Evolutionary conservation across 2,329 filamentous ascomycete species (phyloP), one percentile per base, ranked within the genome.

Genomic region (Fusarium sp.): DNA sequence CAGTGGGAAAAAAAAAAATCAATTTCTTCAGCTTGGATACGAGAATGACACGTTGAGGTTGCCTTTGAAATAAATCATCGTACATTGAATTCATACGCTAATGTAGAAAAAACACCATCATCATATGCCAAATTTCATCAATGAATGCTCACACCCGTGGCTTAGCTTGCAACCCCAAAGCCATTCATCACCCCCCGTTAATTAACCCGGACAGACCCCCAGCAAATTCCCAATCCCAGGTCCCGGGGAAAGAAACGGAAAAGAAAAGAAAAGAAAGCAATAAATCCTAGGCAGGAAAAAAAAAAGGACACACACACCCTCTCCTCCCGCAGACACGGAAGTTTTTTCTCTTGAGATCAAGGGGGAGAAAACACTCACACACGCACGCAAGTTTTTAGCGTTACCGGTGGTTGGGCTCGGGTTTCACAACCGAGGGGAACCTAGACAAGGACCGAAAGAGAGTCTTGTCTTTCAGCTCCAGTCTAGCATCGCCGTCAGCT

Each of bases 161-260:
- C 71, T 74, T 74, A 74, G 70, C 37, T 40, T 73, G 70, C 20
- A 71, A 65, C 71, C 56, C 50, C 58, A 59, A 38, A 38, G 38
- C 29, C 14, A 34, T 24, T n/a, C 11, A 13, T n/a, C 11, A 13
- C 20, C 31, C 18, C 18, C 10, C n/a, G 34, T 35, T 35, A 65
- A 45, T 37, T 64, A 34, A 20, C 24, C 47, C 37, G 29, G 52
- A 2, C 27, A 27, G 27, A 47, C 45, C 57, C 57, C 61, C n/a
- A n/a, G 58, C 38, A 40, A 45, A 45, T 40, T 40, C 45, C 58
- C 56, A 67, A 29, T 67, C 13, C 47, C 62, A 56, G 58, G 52
- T 54, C 27, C 50, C 58, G 70, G 45, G 45, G 52, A 67, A 57
- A 27, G 10, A 34, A 45, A 45, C 22, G 14, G 22, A 62, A 65